These are phyloP conservation scores for Solanum piurae DNA, from an alignment of 257 asterid species.

Conservation along the genomic window DNA sequence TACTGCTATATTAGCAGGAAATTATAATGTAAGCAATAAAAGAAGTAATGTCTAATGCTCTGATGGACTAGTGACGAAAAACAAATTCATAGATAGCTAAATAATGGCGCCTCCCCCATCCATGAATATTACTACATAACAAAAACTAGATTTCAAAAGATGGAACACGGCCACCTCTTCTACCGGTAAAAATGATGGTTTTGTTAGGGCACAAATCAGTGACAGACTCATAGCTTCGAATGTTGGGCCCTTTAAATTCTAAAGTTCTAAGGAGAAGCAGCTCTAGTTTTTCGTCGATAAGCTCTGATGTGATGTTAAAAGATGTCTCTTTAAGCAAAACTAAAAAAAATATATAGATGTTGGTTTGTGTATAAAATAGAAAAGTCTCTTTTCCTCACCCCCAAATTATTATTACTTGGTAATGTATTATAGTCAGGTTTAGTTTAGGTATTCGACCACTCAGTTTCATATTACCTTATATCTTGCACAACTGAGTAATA, in stretches of 20 bases:
- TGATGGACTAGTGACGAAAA: background rate
- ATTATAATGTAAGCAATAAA: background rate
- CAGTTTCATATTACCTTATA: background rate
- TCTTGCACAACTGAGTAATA: background rate
- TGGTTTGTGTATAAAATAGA: background rate
- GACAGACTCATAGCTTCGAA: background rate
- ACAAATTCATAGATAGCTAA: too few relatives aligned
- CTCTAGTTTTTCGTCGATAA: background rate
- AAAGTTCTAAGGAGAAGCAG: too few relatives aligned
- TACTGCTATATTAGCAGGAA: background rate
- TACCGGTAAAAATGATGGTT: background rate
- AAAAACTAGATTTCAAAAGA: background rate
- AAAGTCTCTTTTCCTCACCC: background rate
- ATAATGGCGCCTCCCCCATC: background rate
- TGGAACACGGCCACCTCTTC: background rate
- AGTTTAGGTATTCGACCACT: background rate
- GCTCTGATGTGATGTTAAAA: background rate
- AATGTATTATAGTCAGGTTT: background rate
- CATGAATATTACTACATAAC: too few relatives aligned
- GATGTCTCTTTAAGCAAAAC: background rate
- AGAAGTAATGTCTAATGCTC: background rate
- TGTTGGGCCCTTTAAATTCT: background rate
- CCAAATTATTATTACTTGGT: background rate
- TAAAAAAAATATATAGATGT: background rate
- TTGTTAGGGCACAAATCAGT: background rate